Evolutionary conservation across 805 yeast genomes (phyloP), one percentile per base, ranked within the genome.

Genomic region (Candida railenensis): DNA sequence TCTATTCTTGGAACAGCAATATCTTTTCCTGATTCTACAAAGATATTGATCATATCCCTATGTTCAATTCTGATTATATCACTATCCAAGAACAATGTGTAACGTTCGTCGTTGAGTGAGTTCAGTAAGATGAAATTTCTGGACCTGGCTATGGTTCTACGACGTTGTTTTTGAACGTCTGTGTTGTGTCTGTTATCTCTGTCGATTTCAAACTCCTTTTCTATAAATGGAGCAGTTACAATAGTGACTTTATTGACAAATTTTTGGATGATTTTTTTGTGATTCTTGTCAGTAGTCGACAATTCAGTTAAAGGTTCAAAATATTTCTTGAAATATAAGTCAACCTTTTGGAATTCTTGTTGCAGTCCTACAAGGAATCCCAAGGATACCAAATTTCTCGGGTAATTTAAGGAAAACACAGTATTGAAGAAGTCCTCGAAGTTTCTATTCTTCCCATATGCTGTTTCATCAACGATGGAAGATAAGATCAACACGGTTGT

Each of bases 1-100:
- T 54, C 49, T 4, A 71, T 53, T 30, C 74, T 48, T 3, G 76
- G 76, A 5, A 70, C 75, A 4, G 67, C 53, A 12, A 71, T 67
- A 46, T 70, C 75, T 28, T 56, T 55, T 2, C 47, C 53, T 3
- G 71, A 57, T 3, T 50, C 45, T 14, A 69, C 52, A 45, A 70
- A 69, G 25, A 55, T 53, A 12, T 44, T 25, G 3, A 65, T 39
- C 56, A 65, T 55, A 34, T 62, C 61, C 4, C 54, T 45, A 33
- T 59, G 50, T 5, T 58, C 54, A 37, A 69, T 54, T 32, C 48
- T 46, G 15, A 54, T 44, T 20, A 71, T 59, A 46, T 71, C 76
- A 2, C 74, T 59, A 48, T 71, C 76, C 21, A 71, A 45, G 46
- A 66, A 71, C 30, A 71, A 47, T 2, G 69, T 63, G 47, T 60